Conservation (phyloP, 2,329 filamentous ascomycete genomes). For the Aspergillus udagawae region DNA sequence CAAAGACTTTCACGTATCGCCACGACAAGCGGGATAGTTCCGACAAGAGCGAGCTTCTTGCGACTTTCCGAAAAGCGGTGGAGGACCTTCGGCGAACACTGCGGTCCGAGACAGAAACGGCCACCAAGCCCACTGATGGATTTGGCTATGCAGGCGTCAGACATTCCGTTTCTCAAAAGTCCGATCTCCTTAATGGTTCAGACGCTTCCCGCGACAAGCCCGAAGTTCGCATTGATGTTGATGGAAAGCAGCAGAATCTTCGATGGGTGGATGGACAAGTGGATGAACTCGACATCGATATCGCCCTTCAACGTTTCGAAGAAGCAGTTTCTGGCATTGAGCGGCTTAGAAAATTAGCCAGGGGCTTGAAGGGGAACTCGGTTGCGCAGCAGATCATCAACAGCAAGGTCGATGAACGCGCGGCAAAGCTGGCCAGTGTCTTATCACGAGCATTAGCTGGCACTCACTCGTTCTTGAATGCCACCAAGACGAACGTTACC, state of each 20-base stretch:
- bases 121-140: conserved; percentile 76
- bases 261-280: conserved; percentile 94
- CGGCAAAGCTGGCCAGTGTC: conserved; percentile 69
- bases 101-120: conserved; percentile 81
- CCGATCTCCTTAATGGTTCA: conserved; percentile 72
- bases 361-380: conserved; percentile 75
- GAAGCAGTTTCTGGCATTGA: conserved; percentile 79
- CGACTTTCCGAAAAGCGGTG: conserved; percentile 87
- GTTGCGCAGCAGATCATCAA: conserved; percentile 90
- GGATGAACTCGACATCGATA: conserved; percentile 92
- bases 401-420: conserved; percentile 84
- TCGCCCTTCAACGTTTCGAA: conserved; percentile 86
- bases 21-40: conserved; percentile 75
- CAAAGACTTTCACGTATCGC: conserved; percentile 90
- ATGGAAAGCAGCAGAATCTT: conserved; percentile 93
- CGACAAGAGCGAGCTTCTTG: conserved; percentile 75
- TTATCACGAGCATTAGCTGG: conserved; percentile 74
- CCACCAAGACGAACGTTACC: conserved; percentile 74
- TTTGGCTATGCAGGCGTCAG: conserved; percentile 81
- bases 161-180: conserved; percentile 73
- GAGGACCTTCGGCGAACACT: conserved; percentile 85
- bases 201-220: conserved; percentile 70
- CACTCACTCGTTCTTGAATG: conserved; percentile 69
- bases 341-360: conserved; percentile 73
- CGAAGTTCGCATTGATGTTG: conserved; percentile 84